Base-by-base conservation (phyloP, 177 flowering plant species). In the Vitis hybrid region DNA sequence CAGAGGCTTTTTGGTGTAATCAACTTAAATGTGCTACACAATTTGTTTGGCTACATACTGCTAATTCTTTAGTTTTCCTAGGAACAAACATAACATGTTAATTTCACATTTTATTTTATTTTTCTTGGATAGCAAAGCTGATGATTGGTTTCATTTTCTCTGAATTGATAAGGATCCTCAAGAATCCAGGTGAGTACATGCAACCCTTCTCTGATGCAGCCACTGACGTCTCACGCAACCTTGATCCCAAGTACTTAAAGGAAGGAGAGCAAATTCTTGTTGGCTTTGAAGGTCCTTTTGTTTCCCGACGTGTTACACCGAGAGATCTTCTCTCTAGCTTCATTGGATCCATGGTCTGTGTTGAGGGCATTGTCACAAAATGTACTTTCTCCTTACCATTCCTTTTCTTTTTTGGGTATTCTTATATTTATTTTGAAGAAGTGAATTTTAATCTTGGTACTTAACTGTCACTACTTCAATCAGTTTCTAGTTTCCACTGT, bases 291-390 rank as follows among this genome's bases (percentile, higher is more conserved):
- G 99, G 98, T 5, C 97, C 94, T 21, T 93, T 95, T 77, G 99
- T 91, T 49, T 93, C 98, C 2, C 86, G 96, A 29, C 87, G 93
- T 59, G 94, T 95, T 68, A 90, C 97, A 0, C 99, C 99, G 0
- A 79, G 98, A 67, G 99, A 93, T 13, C 95, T 95, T 8, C 89
- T 95, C 18, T 93, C 98, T 15, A 76, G 81, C 22, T 95, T 88
- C 75, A 91, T 95, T 67, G 99, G 99, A 15, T 88, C 99, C 49
- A 89, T 95, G 97, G 97, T 95, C 68, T 88, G 97, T 60, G 97
- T 95, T 10, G 95, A 90, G 67, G 99, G 99, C 70, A 95, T 95
- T 66, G 85, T 95, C 71, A 95, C 99, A 49, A 90, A 86, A 82
- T 89, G 93, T 87, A 85, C 5, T n/a, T 63, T 55, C 66, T 62